Conservation (phyloP, 306 rosid genomes). For the Delonix regia region DNA sequence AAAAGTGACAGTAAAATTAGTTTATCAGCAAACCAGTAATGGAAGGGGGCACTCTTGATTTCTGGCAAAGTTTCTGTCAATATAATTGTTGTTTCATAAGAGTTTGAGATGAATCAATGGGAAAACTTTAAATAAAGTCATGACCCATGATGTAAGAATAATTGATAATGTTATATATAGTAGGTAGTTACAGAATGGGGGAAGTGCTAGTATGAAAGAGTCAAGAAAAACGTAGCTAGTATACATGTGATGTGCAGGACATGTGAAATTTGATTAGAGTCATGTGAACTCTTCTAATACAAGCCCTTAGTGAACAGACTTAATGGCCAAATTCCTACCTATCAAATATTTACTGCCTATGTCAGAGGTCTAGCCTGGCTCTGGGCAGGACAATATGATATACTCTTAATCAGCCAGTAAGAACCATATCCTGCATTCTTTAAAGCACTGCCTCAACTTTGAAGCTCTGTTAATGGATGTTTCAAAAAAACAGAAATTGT, state of each 20-base stretch:
- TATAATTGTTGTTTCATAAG: background rate
- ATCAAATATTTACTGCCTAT: background rate
- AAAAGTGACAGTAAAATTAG: background rate
- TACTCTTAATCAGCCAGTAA: background rate
- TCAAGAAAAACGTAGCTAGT: slow-evolving; percentile 10
- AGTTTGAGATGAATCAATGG: background rate
- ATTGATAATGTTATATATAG: background rate
- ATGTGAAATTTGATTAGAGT: background rate
- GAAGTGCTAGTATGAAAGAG: background rate
- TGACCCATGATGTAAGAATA: background rate
- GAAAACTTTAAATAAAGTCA: background rate
- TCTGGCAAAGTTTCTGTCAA: slow-evolving; percentile 9
- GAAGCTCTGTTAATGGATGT: background rate
- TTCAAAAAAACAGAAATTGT: background rate
- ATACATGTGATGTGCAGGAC: background rate
- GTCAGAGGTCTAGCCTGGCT: background rate
- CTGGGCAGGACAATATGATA: background rate
- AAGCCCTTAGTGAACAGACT: background rate
- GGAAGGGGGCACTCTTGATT: background rate
- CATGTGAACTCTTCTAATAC: background rate
- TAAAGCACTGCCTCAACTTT: background rate
- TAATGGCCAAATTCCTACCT: background rate
- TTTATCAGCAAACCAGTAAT: background rate
- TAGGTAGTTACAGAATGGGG: background rate
- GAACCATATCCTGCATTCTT: slow-evolving; percentile 4